Evolutionary conservation across 306 rosid genomes (phyloP), one percentile per base, ranked within the genome.

Genomic region (Malus sieversii): DNA sequence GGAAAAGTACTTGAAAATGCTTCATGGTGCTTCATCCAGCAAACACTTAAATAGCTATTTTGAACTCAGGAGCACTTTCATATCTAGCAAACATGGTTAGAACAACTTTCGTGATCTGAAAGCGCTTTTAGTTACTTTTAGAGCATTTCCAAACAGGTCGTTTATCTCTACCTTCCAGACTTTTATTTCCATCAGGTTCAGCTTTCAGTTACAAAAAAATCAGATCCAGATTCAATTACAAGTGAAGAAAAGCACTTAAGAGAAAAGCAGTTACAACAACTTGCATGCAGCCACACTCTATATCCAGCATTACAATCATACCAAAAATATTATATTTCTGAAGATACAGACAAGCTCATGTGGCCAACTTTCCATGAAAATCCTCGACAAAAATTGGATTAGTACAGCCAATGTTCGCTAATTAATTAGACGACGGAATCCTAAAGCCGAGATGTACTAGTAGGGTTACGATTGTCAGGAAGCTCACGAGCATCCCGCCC

Each of bases 401-500:
- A n/a, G 10, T 33, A 69, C 25, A 71, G 68, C 64, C 10, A 52
- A 27, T 55, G 58, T 73, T 62, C 80, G 16, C 72, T 79, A 88
- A 48, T 78, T 79, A 88, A 48, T 78, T 68, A 32, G 89, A 82
- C 75, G 84, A 83, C 78, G 80, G 12, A 71, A 80, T 83, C 52
- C 84, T 78, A 35, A 85, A 70, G 46, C 76, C 88, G 66, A 85
- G 86, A 79, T 86, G 88, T 23, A 72, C 67, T 20, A 85, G 79
- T 42, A 95, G 62, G 38, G 82, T 87, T 82, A 87, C 67, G 77
- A 96, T 85, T 18, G 87, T 88, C 13, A 88, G 76, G 86, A 89
- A 81, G 86, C 98, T 92, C 81, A 86, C 73, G 55, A 91, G 78
- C 80, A 92, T 88, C 81, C 93, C 99, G 68, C 93, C 87, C 35